Evolutionary conservation across 176 grass and related monocot genomes (phyloP).

Genomic region (Lolium multiflorum): DNA sequence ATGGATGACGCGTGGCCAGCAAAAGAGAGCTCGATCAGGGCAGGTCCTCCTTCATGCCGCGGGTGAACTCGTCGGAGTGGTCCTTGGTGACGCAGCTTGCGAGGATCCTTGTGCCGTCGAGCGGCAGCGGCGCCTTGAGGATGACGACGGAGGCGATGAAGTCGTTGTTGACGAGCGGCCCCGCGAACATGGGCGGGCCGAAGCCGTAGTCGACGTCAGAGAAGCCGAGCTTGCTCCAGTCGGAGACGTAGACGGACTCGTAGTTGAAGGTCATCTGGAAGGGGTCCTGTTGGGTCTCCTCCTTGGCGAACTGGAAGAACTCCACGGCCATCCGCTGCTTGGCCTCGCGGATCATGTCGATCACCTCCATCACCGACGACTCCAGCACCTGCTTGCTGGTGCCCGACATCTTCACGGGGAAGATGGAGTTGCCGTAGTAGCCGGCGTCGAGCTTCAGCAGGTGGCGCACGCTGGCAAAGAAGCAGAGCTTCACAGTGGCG

Average conservation of each 20-base stretch:
- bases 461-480: constrained; percentile 65
- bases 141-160: constrained; percentile 82
- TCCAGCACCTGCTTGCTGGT: constrained; percentile 21
- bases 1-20: not conserved
- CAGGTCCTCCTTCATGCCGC: constrained; percentile 57
- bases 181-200: constrained; percentile 67
- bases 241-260: constrained; percentile 75
- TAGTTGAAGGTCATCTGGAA: constrained; percentile 88
- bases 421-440: constrained; percentile 81
- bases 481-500: constrained; percentile 57
- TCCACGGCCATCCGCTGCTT: constrained; percentile 59
- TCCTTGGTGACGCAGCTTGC: constrained; percentile 83
- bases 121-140: constrained; percentile 74
- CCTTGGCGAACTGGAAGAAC: constrained; percentile 73
- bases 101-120: constrained; percentile 72
- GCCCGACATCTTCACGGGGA: constrained; percentile 56
- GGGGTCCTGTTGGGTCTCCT: constrained; percentile 61
- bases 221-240: constrained; percentile 91
- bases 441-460: constrained; percentile 58
- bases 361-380: constrained; percentile 54
- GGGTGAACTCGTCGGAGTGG: constrained; percentile 62
- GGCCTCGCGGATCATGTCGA: constrained; percentile 62
- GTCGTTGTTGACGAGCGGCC: constrained; percentile 78
- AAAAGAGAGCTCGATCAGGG: constrained; percentile 34
- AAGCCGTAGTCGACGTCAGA: constrained; percentile 78